These are phyloP conservation scores for Trichoderma afroharzianum DNA, from an alignment of 2,329 filamentous ascomycete species.

Conservation along the genomic window DNA sequence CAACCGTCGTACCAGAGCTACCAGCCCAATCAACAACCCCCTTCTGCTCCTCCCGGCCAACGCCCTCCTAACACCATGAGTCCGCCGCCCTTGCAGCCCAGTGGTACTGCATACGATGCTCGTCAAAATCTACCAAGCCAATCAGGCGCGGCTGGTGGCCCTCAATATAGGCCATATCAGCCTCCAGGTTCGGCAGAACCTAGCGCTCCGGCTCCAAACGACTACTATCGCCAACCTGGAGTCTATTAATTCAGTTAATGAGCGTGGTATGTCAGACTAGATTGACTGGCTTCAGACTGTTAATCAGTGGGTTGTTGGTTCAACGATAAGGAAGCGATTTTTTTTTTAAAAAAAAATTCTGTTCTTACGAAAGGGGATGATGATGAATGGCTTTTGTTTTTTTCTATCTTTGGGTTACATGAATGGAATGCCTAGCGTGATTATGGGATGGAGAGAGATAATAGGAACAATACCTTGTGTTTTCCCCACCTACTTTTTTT, in stretches of 20 bases:
- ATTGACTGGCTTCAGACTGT: not conserved
- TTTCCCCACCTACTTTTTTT: not conserved
- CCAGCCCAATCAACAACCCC: conserved; percentile 34
- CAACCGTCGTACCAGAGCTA: conserved; percentile 43
- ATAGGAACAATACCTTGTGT: not conserved
- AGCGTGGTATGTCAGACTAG: not conserved
- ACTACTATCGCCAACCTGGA: conserved; percentile 52
- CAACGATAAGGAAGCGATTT: not conserved
- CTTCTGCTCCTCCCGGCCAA: conserved; percentile 36
- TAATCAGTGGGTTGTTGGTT: not conserved
- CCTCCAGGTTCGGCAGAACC: conserved; percentile 42
- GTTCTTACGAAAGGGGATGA: not conserved
- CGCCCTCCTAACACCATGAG: conserved; percentile 34
- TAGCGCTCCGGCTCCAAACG: conserved; percentile 50
- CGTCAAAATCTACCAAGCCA: conserved; percentile 51
- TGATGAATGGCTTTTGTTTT: not conserved
- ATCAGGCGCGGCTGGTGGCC: conserved; percentile 23
- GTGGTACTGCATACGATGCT: conserved; percentile 46
- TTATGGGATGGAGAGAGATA: not conserved
- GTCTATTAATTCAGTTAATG: conserved; percentile 27
- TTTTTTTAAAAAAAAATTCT: too few species aligned
- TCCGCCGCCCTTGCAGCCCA: conserved; percentile 43
- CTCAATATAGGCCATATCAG: conserved; percentile 60
- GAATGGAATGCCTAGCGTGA: conserved; percentile 7
- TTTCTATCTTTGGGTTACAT: not conserved